Conservation (phyloP, 257 asterid species). For the Gentiana straminea region DNA sequence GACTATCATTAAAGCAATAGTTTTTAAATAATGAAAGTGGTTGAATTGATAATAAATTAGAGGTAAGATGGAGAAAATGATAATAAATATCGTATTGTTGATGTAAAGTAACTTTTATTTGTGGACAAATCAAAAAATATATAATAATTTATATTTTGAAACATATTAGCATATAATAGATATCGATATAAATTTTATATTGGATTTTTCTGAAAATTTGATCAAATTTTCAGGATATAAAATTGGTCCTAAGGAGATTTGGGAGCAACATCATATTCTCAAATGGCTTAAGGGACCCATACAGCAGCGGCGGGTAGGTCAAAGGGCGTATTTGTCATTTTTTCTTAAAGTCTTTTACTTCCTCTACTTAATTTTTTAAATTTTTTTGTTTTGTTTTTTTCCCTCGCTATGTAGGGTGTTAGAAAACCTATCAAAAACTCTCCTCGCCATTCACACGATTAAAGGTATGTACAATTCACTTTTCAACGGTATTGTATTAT, state of each 20-base stretch:
- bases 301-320: conserved; percentile 35
- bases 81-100: too few species aligned
- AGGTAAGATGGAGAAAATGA: too few species aligned
- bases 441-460: conserved; percentile 36
- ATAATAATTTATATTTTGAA: background rate
- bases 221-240: conserved; percentile 26
- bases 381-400: background rate
- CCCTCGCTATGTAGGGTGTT: conserved; percentile 24
- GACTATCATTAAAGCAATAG: too few species aligned
- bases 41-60: too few species aligned
- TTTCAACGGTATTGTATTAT: too few species aligned
- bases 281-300: conserved; percentile 39
- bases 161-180: too few species aligned
- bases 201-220: too few species aligned
- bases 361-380: background rate
- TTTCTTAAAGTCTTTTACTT: background rate
- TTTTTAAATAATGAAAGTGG: too few species aligned
- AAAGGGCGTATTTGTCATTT: background rate
- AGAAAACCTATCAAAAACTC: conserved; percentile 28
- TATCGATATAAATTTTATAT: too few species aligned
- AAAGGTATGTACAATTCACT: conserved; percentile 28
- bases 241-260: conserved; percentile 23
- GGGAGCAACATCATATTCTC: conserved; percentile 45
- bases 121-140: too few species aligned
- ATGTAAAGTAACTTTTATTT: background rate